These are phyloP conservation scores for Tuber melanosporum DNA, from an alignment of 495 filamentous ascomycete genomes.

Conservation along the genomic window DNA sequence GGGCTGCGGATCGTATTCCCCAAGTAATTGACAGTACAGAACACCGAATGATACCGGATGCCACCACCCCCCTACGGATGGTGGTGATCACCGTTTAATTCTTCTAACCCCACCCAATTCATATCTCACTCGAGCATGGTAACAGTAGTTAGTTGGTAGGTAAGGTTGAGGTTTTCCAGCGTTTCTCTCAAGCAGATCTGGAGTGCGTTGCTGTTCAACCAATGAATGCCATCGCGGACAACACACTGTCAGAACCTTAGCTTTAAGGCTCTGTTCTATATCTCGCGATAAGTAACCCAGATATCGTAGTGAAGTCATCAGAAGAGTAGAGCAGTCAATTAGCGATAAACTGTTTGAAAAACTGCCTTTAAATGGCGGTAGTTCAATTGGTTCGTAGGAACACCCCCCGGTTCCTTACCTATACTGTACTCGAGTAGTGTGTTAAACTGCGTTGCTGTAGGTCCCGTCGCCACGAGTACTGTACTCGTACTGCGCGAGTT, in stretches of 20 bases:
- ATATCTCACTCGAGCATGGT: neutral
- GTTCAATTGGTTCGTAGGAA: neutral
- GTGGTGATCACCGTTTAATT: neutral
- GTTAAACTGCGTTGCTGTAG: neutral
- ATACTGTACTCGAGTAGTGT: neutral
- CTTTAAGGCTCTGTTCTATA: neutral
- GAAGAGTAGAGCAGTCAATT: neutral
- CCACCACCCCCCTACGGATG: neutral
- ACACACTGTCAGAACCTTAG: neutral
- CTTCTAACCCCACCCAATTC: neutral
- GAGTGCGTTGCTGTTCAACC: neutral
- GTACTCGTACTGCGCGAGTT: neutral
- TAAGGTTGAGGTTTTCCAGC: neutral
- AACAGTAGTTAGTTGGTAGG: neutral
- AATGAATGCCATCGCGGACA: neutral
- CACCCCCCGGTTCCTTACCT: neutral
- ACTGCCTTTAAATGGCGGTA: neutral
- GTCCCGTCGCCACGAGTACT: neutral
- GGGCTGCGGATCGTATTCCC: neutral
- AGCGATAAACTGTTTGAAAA: neutral
- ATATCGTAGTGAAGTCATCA: neutral
- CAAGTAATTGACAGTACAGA: neutral
- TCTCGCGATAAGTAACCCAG: neutral
- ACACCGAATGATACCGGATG: neutral
- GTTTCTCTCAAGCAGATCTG: neutral